Percentiles rank a stretch among this genome's conserved stretches.
Conservation (phyloP, 495 filamentous ascomycete genomes). For the Aspergillus asperescens region DNA sequence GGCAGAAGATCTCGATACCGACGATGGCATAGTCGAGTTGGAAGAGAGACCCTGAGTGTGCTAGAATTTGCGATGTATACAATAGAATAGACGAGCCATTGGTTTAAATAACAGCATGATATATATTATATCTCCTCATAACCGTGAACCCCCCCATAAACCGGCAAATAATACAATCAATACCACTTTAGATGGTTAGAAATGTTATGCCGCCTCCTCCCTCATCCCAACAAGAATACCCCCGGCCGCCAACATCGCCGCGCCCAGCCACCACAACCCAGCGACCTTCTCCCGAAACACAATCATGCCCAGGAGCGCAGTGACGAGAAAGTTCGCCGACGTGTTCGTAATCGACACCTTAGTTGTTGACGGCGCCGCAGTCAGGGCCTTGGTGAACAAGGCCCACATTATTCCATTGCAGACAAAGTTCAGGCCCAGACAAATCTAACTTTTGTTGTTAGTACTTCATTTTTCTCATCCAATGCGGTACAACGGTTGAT, state of each 20-base stretch:
- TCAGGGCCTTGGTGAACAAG: constrained; percentile 74
- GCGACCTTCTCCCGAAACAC: constrained; percentile 69
- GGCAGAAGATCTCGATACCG: constrained; percentile 59
- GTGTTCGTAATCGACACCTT: constrained; percentile 94
- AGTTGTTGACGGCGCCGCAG: constrained; percentile 74
- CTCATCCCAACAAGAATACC: constrained; percentile 86
- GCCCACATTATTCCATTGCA: constrained; percentile 97
- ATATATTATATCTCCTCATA: too few species aligned
- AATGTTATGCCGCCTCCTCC: too few species aligned
- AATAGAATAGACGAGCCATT: constrained; percentile 6
- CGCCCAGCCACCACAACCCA: constrained; percentile 84
- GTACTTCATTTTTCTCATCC: not conserved
- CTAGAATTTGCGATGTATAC: constrained; percentile 4
- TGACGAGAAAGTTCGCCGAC: constrained; percentile 84
- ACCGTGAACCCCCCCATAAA: too few species aligned
- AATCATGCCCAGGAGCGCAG: constrained; percentile 72
- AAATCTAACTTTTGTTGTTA: constrained; percentile 47
- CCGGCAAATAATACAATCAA: too few species aligned
- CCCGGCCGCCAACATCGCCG: constrained; percentile 75
- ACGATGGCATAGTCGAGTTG: constrained; percentile 58
- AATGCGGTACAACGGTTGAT: not conserved
- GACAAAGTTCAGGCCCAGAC: constrained; percentile 80
- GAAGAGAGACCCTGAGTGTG: constrained; percentile 42
- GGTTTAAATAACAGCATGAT: too few species aligned
- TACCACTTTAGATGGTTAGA: too few species aligned